Conservation (phyloP, 2,329 filamentous ascomycete species). For the Pyrenochaeta sp. region DNA sequence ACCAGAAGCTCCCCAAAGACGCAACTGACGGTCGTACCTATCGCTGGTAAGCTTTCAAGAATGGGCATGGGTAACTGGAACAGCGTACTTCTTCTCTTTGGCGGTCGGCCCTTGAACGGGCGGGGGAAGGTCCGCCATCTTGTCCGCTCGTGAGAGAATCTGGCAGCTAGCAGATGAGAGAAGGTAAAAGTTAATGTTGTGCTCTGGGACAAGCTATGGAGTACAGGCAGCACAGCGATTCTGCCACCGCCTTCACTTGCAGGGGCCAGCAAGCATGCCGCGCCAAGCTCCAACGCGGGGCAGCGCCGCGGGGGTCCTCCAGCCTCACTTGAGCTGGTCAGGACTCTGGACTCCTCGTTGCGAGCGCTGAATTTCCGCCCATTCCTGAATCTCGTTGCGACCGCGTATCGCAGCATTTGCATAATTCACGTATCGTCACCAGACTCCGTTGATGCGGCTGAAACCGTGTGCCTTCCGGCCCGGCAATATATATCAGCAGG, state of each 20-base stretch:
- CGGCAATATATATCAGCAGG: constrained; percentile 31
- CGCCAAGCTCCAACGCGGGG: constrained; percentile 25
- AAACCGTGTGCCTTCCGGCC: constrained; percentile 11
- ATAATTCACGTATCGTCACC: neutral
- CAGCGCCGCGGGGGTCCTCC: constrained; percentile 6
- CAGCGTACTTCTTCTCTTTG: constrained; percentile 59
- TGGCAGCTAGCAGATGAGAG: no score
- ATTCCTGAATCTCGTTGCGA: no score
- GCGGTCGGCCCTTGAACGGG: constrained; percentile 51
- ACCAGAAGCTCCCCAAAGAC: constrained; percentile 92
- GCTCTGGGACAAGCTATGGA: no score
- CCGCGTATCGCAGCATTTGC: neutral
- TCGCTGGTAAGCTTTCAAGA: no score
- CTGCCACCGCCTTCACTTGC: constrained; percentile 21
- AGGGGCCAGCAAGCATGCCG: constrained; percentile 13
- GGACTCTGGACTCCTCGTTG: constrained; percentile 14
- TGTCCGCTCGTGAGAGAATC: constrained; percentile 3
- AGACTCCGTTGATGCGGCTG: constrained; percentile 23
- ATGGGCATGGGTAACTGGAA: constrained; percentile 3
- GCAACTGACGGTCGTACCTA: constrained; percentile 88
- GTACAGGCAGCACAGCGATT: constrained; percentile 21
- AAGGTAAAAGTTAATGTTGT: no score
- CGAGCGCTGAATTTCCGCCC: constrained; percentile 5
- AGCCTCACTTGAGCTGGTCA: no score
- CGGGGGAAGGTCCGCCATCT: constrained; percentile 49